These are phyloP conservation scores for Lagerstroemia speciosa DNA, from an alignment of 345 rosid genomes.

Conservation along the genomic window DNA sequence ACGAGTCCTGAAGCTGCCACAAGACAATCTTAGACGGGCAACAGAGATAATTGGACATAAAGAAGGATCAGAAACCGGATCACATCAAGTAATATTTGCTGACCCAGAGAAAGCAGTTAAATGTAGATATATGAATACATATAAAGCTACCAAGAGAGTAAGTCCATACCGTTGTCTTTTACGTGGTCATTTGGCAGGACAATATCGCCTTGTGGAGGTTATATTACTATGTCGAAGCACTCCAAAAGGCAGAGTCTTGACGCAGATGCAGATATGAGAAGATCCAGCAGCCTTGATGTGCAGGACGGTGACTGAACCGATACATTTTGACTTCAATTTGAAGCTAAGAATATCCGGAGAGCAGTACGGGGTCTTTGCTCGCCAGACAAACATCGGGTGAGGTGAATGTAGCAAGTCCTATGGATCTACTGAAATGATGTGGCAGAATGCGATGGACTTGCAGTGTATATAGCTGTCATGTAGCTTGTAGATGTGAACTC, in stretches of 20 bases:
- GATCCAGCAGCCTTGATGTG: slow-evolving; percentile 3
- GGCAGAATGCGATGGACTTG: too few species aligned
- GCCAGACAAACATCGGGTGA: neutral
- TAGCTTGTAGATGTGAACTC: too few species aligned
- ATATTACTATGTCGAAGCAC: slow-evolving; percentile 36
- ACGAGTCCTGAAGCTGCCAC: slow-evolving; percentile 39
- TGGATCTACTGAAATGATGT: neutral
- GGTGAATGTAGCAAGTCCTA: neutral
- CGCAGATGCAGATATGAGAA: neutral
- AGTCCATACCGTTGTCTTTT: neutral
- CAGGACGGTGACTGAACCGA: neutral
- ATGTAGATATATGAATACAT: neutral
- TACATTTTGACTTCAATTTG: neutral
- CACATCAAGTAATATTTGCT: slow-evolving; percentile 22
- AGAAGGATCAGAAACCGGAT: slow-evolving; percentile 9
- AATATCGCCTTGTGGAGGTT: slow-evolving; percentile 47
- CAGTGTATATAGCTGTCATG: too few species aligned
- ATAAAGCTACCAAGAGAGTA: neutral
- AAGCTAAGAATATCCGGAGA: neutral
- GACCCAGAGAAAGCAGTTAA: slow-evolving; percentile 42
- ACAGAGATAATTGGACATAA: slow-evolving; percentile 23
- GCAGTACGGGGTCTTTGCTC: neutral
- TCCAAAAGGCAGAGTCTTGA: slow-evolving; percentile 30
- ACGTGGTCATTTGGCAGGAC: slow-evolving; percentile 27
- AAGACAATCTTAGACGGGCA: slow-evolving; percentile 34